Conservation (phyloP, 2,329 filamentous ascomycete species). For the Alternaria incomplexa region DNA sequence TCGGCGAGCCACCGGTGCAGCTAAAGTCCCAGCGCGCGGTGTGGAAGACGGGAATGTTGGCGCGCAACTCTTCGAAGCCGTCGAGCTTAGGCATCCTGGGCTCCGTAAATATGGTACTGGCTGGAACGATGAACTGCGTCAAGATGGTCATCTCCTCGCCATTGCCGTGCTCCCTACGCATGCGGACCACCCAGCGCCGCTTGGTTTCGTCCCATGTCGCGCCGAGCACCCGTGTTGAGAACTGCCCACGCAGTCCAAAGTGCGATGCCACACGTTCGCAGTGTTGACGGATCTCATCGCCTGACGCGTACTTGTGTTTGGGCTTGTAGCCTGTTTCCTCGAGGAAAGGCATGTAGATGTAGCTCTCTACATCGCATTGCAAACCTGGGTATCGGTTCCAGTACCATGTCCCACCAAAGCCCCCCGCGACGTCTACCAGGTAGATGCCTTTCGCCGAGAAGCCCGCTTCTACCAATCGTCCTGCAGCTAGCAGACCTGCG, state of each 20-base stretch:
- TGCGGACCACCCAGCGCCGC: slow-evolving; percentile 12
- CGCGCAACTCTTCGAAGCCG: slow-evolving; percentile 27
- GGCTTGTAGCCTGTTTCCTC: slow-evolving; percentile 67
- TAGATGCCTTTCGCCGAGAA: slow-evolving; percentile 44
- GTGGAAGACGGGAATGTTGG: slow-evolving; percentile 51
- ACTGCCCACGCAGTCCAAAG: slow-evolving; percentile 49
- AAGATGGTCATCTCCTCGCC: slow-evolving; percentile 8
- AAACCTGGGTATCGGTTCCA: slow-evolving; percentile 58
- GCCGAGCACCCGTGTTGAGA: slow-evolving; percentile 25
- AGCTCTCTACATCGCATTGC: slow-evolving; percentile 65
- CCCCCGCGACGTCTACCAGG: slow-evolving; percentile 53
- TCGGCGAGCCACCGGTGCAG: slow-evolving; percentile 48
- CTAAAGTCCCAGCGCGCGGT: slow-evolving; percentile 54
- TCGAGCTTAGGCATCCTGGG: slow-evolving; percentile 51
- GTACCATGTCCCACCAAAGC: slow-evolving; percentile 57
- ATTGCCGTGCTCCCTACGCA: slow-evolving; percentile 13
- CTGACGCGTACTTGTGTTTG: slow-evolving; percentile 53
- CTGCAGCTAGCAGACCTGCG: neutral
- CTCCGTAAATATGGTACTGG: slow-evolving; percentile 49
- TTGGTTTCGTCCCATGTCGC: slow-evolving; percentile 23
- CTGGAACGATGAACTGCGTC: slow-evolving; percentile 5
- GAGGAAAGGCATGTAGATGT: slow-evolving; percentile 65
- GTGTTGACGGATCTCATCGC: slow-evolving; percentile 56
- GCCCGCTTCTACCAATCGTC: slow-evolving; percentile 47
- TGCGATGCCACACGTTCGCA: slow-evolving; percentile 37